phyloP scores from a whole-genome alignment of 805 yeast species.

The Barnettozyma botsteinii region DNA sequence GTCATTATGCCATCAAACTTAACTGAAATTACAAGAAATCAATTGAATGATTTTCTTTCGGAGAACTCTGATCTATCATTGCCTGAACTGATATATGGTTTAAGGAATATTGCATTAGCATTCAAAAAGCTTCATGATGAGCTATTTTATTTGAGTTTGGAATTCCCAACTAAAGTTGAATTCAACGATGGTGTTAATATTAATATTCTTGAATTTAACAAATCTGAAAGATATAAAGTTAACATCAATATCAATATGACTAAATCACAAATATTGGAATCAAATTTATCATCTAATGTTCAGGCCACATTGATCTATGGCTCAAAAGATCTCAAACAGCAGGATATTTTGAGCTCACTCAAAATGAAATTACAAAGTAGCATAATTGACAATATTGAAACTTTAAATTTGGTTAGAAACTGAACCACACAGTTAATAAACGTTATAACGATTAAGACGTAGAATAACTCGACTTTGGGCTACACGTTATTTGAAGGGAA shows the following conservation, averaged over 20 bases:
- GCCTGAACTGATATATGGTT: conserved; percentile 3
- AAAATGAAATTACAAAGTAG: conserved; percentile 7
- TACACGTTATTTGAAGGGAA: no score
- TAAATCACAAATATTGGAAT: conserved; percentile 10
- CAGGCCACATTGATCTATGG: conserved; percentile 16
- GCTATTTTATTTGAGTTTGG: conserved; percentile 15
- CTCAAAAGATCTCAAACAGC: conserved; percentile 1
- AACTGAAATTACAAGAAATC: conserved; percentile 8
- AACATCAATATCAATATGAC: conserved; percentile 8
- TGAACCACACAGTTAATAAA: background rate
- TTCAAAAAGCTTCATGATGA: conserved; percentile 13
- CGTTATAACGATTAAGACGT: background rate
- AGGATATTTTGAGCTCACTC: conserved; percentile 11
- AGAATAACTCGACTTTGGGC: background rate
- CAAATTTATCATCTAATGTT: background rate
- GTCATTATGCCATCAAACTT: conserved; percentile 7
- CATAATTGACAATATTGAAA: background rate
- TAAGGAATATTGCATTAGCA: conserved; percentile 3
- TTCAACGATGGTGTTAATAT: conserved; percentile 9
- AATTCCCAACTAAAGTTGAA: conserved; percentile 11
- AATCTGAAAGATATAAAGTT: conserved; percentile 15
- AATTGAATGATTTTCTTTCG: conserved; percentile 7
- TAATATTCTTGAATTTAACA: conserved; percentile 16
- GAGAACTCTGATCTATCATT: conserved; percentile 1
- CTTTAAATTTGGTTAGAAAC: conserved; percentile 3